Conservation (phyloP, 1,284 basidiomycete genomes). For the Ganoderma sp. region DNA sequence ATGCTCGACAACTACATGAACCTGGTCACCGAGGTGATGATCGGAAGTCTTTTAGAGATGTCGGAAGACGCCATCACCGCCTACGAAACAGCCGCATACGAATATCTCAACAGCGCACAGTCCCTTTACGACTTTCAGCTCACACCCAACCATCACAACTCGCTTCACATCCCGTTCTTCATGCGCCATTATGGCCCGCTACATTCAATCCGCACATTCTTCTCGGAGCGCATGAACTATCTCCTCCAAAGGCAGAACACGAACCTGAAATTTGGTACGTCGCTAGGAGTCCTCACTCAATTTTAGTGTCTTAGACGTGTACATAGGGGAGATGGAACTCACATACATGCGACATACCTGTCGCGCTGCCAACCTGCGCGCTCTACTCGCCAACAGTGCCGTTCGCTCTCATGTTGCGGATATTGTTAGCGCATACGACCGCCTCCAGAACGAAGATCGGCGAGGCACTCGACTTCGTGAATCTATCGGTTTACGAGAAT, state of each 20-base stretch:
- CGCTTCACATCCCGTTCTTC: slow-evolving; percentile 43
- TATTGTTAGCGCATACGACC: neutral
- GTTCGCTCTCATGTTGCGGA: neutral
- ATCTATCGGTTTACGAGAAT: neutral
- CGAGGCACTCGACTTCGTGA: neutral
- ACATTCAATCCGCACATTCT: slow-evolving; percentile 43
- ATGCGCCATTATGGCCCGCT: slow-evolving; percentile 43
- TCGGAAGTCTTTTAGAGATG: slow-evolving; percentile 36
- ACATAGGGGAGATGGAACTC: neutral
- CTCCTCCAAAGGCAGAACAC: slow-evolving; percentile 42
- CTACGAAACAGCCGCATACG: slow-evolving; percentile 32
- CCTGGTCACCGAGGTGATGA: slow-evolving; percentile 38
- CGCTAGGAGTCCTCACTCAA: too few species aligned
- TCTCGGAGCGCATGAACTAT: slow-evolving; percentile 44
- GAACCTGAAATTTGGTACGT: slow-evolving; percentile 34
- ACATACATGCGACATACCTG: neutral
- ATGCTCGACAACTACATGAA: slow-evolving; percentile 43
- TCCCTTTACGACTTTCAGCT: slow-evolving; percentile 38
- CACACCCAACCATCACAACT: slow-evolving; percentile 42
- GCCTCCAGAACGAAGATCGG: neutral
- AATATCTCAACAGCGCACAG: slow-evolving; percentile 34
- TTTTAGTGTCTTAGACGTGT: too few species aligned
- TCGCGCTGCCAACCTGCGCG: neutral
- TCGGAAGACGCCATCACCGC: slow-evolving; percentile 31
- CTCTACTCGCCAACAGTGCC: neutral